Percentiles rank a stretch among this genome's conserved stretches.
These are phyloP conservation scores for Bathelium albidoporum DNA, from an alignment of 495 filamentous ascomycete species.

Conservation along the genomic window DNA sequence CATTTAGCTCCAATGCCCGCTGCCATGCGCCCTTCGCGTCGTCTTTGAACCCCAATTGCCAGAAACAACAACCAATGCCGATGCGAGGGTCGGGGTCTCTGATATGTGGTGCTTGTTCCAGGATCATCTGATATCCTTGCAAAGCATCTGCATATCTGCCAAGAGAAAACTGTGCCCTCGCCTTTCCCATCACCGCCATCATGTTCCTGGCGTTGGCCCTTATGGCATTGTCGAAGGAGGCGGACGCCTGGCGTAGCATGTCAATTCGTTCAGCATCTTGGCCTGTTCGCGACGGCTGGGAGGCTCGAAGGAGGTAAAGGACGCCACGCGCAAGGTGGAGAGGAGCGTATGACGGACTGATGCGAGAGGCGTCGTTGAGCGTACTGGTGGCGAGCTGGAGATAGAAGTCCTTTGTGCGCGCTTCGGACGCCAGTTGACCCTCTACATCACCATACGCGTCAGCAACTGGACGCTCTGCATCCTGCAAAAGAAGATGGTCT, in stretches of 20 bases:
- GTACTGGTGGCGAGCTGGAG: constrained; percentile 81
- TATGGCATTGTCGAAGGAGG: constrained; percentile 87
- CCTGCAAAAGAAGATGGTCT: constrained; percentile 23
- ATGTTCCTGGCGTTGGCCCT: constrained; percentile 78
- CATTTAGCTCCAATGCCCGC: constrained; percentile 73
- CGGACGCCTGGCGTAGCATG: constrained; percentile 67
- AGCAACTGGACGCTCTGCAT: neutral
- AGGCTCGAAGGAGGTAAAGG: constrained; percentile 75
- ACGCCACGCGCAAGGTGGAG: constrained; percentile 88
- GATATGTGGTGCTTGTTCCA: constrained; percentile 73
- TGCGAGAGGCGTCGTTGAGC: constrained; percentile 85
- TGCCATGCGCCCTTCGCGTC: constrained; percentile 87
- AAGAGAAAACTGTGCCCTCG: constrained; percentile 71
- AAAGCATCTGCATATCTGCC: constrained; percentile 75
- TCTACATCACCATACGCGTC: constrained; percentile 16
- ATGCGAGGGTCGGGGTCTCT: constrained; percentile 93
- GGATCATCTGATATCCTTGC: constrained; percentile 72
- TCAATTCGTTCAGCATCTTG: constrained; percentile 63
- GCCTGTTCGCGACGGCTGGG: constrained; percentile 58
- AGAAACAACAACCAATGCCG: constrained; percentile 89
- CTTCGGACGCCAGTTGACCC: constrained; percentile 48
- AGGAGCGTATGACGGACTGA: constrained; percentile 82
- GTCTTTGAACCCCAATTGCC: constrained; percentile 88
- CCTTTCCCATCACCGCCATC: constrained; percentile 79
- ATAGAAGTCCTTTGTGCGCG: constrained; percentile 83